A percentile compares a stretch with the other conserved stretches of the same genome.
Conservation (phyloP, 148 eudicot species). For the Rhododendron williamsianum region DNA sequence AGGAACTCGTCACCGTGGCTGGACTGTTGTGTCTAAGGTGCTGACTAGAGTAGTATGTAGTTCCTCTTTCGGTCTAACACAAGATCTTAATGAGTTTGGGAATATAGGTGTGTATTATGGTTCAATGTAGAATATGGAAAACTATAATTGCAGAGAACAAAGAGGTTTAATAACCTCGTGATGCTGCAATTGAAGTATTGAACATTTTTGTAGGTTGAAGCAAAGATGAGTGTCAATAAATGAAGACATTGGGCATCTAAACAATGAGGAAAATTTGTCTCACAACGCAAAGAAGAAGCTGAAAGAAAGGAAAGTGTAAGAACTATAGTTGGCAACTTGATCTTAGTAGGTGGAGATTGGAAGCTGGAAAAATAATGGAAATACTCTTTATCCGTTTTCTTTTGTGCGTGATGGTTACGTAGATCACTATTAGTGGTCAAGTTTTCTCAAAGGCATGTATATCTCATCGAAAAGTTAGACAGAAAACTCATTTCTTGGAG, state of each 20-base stretch:
- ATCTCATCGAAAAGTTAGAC: neutral
- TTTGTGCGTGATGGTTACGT: neutral
- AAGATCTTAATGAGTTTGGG: neutral
- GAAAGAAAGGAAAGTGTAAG: neutral
- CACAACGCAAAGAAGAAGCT: neutral
- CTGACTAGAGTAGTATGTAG: neutral
- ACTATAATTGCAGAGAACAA: neutral
- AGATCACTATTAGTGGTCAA: neutral
- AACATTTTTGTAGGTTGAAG: neutral
- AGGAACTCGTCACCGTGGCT: neutral
- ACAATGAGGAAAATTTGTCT: neutral
- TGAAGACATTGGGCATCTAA: neutral
- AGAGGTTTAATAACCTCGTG: neutral
- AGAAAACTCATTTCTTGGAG: neutral
- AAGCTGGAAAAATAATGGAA: neutral
- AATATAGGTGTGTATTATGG: neutral
- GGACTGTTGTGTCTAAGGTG: neutral
- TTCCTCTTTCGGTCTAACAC: neutral
- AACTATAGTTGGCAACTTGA: neutral
- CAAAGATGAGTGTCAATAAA: neutral
- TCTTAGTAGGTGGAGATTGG: neutral
- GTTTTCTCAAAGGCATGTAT: neutral
- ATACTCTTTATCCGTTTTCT: neutral
- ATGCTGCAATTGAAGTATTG: neutral
- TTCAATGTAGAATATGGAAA: neutral